phyloP scores from a whole-genome alignment of 768 basidiomycete species.

The Rhodotorula graminis region DNA sequence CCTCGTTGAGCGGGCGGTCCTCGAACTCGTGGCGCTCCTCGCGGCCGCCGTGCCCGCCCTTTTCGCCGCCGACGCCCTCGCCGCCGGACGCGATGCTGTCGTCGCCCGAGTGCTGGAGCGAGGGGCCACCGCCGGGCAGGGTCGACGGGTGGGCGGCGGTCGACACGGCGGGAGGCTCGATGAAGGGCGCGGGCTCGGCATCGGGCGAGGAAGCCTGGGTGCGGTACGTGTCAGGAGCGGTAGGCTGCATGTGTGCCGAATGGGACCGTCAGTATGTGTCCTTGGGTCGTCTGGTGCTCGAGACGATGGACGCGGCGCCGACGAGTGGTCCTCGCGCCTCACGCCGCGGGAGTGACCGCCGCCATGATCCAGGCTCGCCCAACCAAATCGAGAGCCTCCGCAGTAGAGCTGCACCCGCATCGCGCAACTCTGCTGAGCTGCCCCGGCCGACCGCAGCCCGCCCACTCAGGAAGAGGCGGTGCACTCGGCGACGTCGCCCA shows the following conservation, averaged over 20 bases:
- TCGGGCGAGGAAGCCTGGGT: background rate
- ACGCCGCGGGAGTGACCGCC: too few relatives aligned
- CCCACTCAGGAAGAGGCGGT: background rate
- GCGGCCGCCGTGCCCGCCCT: too few relatives aligned
- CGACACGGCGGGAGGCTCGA: background rate
- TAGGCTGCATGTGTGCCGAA: background rate
- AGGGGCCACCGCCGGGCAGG: background rate
- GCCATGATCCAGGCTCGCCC: too few relatives aligned
- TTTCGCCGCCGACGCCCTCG: background rate
- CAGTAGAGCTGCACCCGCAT: too few relatives aligned
- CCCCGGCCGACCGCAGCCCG: too few relatives aligned
- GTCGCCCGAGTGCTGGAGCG: background rate
- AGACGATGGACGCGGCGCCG: too few relatives aligned
- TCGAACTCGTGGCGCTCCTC: background rate
- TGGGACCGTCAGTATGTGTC: background rate
- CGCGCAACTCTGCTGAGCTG: too few relatives aligned
- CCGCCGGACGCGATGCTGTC: background rate
- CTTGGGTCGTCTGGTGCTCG: too few relatives aligned
- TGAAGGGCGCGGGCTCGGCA: background rate
- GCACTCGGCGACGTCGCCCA: too few relatives aligned
- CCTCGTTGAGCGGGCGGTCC: background rate
- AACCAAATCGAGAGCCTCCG: too few relatives aligned
- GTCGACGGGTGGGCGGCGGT: constrained; percentile 13
- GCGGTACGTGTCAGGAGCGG: constrained; percentile 10
- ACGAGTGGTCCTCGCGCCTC: too few relatives aligned